Evolutionary conservation across 31 red algal species (phyloP).

Genomic region (Asparagopsis taxiformis): DNA sequence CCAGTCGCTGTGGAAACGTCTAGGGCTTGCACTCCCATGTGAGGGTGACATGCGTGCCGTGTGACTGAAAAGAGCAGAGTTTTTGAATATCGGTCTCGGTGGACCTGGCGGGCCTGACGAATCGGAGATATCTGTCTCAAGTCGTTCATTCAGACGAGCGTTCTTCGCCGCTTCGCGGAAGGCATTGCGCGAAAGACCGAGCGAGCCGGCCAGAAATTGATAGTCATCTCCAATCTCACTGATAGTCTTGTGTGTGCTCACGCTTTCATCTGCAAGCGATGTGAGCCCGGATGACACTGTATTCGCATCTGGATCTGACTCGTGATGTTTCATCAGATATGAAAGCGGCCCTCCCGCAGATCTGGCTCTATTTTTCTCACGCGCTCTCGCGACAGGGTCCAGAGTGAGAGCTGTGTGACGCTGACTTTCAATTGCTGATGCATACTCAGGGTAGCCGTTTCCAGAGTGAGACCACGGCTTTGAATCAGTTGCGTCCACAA

Average conservation of each 20-base stretch:
- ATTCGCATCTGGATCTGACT: conserved; percentile 19
- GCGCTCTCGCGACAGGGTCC: not conserved
- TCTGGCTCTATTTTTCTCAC: conserved; percentile 18
- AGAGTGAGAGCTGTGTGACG: too few relatives aligned
- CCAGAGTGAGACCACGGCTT: too few relatives aligned
- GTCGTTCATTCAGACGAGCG: too few relatives aligned
- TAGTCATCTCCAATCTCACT: conserved; percentile 18
- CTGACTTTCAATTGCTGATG: too few relatives aligned
- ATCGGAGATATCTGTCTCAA: too few relatives aligned
- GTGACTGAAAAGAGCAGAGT: conserved; percentile 42
- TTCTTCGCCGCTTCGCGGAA: too few relatives aligned
- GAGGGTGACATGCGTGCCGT: not conserved
- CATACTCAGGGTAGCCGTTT: too few relatives aligned
- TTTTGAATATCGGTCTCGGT: too few relatives aligned
- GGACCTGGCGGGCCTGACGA: too few relatives aligned
- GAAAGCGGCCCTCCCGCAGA: conserved; percentile 30
- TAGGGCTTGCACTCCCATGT: conserved; percentile 11
- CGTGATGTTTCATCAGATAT: conserved; percentile 14
- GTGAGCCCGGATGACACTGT: conserved; percentile 52
- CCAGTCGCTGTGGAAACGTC: conserved; percentile 65
- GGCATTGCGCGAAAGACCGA: too few relatives aligned
- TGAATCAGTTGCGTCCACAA: too few relatives aligned
- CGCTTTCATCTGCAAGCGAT: conserved; percentile 65
- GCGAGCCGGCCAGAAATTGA: conserved; percentile 2
- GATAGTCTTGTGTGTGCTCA: conserved; percentile 63